These are phyloP conservation scores for Musa beccarii DNA, from an alignment of 176 grass and related monocot genomes.

Conservation along the genomic window DNA sequence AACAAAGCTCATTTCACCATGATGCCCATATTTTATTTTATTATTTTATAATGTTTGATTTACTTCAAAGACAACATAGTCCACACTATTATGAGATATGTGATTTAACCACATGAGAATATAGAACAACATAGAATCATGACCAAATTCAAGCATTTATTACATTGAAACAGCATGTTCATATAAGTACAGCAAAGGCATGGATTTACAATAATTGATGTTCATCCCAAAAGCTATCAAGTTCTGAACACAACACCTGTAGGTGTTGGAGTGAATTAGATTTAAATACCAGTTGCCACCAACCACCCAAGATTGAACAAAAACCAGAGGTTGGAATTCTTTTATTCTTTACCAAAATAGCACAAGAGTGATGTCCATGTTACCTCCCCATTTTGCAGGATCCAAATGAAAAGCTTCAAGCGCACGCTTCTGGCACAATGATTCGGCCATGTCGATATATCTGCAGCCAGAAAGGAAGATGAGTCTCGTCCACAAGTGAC, in stretches of 20 bases:
- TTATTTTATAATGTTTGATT: neutral
- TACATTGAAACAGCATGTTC: neutral
- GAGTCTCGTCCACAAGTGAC: conserved; percentile 1
- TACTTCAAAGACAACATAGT: neutral
- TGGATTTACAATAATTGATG: too few relatives aligned
- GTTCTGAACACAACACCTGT: too few relatives aligned
- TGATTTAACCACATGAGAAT: neutral
- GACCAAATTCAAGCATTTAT: neutral
- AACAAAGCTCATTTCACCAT: neutral
- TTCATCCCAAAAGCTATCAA: too few relatives aligned
- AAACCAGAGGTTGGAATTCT: neutral
- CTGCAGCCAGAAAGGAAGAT: conserved; percentile 31
- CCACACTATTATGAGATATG: neutral
- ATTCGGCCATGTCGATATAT: conserved; percentile 91
- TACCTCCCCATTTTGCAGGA: conserved; percentile 97
- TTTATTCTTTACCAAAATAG: neutral
- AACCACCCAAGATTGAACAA: neutral
- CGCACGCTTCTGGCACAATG: conserved; percentile 90
- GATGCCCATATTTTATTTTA: neutral
- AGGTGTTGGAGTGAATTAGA: neutral
- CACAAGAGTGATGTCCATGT: neutral
- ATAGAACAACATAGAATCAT: neutral
- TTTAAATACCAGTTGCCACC: neutral
- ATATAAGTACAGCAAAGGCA: neutral
- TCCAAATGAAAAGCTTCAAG: conserved; percentile 79